Evolutionary conservation across 495 filamentous ascomycete species (phyloP), one percentile per base, ranked within the genome.

Genomic region (Penicillium maclennaniae): DNA sequence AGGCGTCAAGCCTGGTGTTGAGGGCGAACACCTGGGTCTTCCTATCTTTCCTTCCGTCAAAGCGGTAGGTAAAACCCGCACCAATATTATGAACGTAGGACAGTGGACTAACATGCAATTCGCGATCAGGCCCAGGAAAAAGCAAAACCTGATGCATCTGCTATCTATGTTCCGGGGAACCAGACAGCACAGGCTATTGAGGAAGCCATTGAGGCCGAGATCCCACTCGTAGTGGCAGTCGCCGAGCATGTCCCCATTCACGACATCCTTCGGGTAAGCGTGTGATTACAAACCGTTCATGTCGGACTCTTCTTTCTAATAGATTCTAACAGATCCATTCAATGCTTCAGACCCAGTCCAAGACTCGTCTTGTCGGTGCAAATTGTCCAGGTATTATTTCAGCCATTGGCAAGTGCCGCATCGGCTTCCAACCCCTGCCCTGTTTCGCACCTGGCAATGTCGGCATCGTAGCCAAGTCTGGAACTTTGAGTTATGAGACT

Each of bases 301-400:
- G 2, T 39, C 37, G 7, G 44, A 10, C 3, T 12, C 16, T 7
- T 17, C 19, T 0, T 20, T 23, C 23, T 31, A 8, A 43, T 20
- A 21, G 46, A 31, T 14, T 31, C 40, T n/a, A 17, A n/a, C 44
- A 86, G 82, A 83, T 95, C 43, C 83, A 88, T 49, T 86, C 83
- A 1, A 88, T 95, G 27, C 76, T 96, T 0, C 79, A 83, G 53
- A 87, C 87, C 0, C 92, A 97, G 63, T 89, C 85, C 1, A 88
- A 80, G 55, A 92, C 85, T 4, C 79, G 90, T 31, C 78, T 96
- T 0, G 86, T 96, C 3, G 91, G 91, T 9, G 85, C 91, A 4
- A 96, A 96, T 60, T 87, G 85, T 16, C 89, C 92, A 0, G 91
- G 92, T 0, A 93, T 96, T 47, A 92, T 96, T 39, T 91, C 91